Percentiles rank a stretch among this genome's conserved stretches.
Evolutionary conservation across 495 filamentous ascomycete genomes (phyloP).

Genomic region (Aspergillus baeticus): DNA sequence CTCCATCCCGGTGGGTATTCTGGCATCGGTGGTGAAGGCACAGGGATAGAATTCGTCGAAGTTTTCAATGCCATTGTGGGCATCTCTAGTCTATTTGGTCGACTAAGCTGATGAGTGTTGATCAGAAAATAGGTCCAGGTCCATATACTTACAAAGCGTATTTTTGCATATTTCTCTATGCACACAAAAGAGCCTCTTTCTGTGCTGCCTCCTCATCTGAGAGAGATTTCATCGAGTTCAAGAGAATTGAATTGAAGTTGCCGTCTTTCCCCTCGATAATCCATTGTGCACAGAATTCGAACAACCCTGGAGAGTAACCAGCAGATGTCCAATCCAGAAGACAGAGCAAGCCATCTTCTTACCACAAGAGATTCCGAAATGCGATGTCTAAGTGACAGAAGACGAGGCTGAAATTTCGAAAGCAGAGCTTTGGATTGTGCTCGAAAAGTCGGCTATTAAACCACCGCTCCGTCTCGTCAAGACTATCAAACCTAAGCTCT

Average conservation of each 20-base stretch:
- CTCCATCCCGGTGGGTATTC: not conserved
- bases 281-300: constrained; percentile 27
- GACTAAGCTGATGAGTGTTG: not conserved
- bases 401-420: constrained; percentile 19
- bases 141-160: constrained; percentile 22
- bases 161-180: constrained; percentile 23
- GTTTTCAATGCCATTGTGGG: not conserved
- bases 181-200: constrained; percentile 15
- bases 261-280: constrained; percentile 26
- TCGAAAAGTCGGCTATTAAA: constrained; percentile 24
- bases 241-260: constrained; percentile 22
- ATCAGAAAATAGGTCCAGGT: not conserved
- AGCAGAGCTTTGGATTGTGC: constrained; percentile 16
- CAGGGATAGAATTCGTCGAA: not conserved
- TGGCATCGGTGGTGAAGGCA: not conserved
- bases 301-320: constrained; percentile 27
- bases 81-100: not conserved
- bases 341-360: constrained; percentile 22
- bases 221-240: constrained; percentile 19
- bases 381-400: constrained; percentile 29
- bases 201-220: constrained; percentile 18
- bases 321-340: constrained; percentile 30
- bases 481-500: constrained; percentile 16
- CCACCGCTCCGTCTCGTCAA: constrained; percentile 23
- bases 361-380: constrained; percentile 26